A percentile compares a stretch with the other conserved stretches of the same genome.
Conservation (phyloP, 306 rosid species). For the Acacia confusa region DNA sequence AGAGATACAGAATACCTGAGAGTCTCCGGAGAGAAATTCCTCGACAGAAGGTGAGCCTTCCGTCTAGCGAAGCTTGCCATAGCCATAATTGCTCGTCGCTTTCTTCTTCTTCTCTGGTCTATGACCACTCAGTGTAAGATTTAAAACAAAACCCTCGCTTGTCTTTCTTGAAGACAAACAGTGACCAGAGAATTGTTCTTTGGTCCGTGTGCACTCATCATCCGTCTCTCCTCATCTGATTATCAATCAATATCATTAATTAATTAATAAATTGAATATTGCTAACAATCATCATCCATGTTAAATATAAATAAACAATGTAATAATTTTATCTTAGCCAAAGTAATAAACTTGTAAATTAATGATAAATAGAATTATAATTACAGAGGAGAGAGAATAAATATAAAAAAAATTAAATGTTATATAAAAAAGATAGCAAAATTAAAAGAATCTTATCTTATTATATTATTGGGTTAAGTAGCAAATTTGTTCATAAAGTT, state of each 20-base stretch:
- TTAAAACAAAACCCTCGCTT: conserved; percentile 1
- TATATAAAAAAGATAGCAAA: no score
- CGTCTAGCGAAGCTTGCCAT: conserved; percentile 65
- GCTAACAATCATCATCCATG: not conserved
- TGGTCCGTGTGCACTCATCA: not conserved
- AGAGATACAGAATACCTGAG: conserved; percentile 49
- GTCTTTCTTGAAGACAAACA: not conserved
- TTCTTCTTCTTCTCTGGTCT: not conserved
- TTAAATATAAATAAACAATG: not conserved
- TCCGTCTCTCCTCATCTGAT: not conserved
- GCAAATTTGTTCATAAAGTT: no score
- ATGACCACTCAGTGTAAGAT: not conserved
- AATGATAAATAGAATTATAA: not conserved
- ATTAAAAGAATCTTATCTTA: no score
- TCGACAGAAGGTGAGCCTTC: conserved; percentile 49
- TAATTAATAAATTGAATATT: not conserved
- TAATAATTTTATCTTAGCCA: no score
- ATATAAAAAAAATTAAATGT: no score
- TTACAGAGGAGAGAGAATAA: no score
- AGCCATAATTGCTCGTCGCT: conserved; percentile 40
- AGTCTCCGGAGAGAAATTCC: conserved; percentile 47
- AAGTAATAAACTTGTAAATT: no score
- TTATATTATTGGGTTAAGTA: no score
- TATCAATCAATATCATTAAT: not conserved
- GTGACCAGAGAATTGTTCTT: not conserved